These are phyloP conservation scores for Crepidotus variabilis DNA, from an alignment of 768 basidiomycete genomes.

Conservation along the genomic window DNA sequence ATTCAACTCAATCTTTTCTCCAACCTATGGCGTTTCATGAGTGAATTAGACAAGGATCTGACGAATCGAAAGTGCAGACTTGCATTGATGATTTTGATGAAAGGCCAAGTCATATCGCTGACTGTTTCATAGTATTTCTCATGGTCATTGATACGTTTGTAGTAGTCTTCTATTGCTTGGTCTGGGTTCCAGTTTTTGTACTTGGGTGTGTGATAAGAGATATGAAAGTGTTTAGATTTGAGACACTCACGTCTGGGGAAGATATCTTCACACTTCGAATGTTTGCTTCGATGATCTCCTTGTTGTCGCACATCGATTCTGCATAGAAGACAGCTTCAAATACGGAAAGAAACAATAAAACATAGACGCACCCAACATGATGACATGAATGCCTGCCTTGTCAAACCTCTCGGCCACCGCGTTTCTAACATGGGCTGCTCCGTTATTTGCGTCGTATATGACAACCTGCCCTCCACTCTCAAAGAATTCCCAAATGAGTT, in stretches of 20 bases:
- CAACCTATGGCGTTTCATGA: constrained; percentile 51
- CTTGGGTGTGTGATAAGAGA: constrained; percentile 33
- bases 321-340: not conserved
- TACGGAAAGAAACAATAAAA: not conserved
- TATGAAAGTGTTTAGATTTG: not conserved
- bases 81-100: constrained; percentile 91
- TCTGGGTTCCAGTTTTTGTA: constrained; percentile 94
- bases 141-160: constrained; percentile 80
- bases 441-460: constrained; percentile 98
- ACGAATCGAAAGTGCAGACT: constrained; percentile 20
- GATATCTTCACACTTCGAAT: constrained; percentile 97
- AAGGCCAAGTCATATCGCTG: constrained; percentile 88
- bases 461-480: constrained; percentile 87
- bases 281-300: constrained; percentile 90
- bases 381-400: constrained; percentile 83
- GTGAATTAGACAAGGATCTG: not conserved
- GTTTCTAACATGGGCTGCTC: constrained; percentile 62
- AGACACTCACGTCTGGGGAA: constrained; percentile 81
- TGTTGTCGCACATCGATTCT: constrained; percentile 92
- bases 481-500: constrained; percentile 88
- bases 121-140: constrained; percentile 89
- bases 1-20: constrained; percentile 95
- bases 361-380: constrained; percentile 71
- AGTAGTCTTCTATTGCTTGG: constrained; percentile 89
- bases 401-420: constrained; percentile 82